Base-by-base conservation (phyloP, 2,329 filamentous ascomycete genomes). In the Dactylellina cionopaga region DNA sequence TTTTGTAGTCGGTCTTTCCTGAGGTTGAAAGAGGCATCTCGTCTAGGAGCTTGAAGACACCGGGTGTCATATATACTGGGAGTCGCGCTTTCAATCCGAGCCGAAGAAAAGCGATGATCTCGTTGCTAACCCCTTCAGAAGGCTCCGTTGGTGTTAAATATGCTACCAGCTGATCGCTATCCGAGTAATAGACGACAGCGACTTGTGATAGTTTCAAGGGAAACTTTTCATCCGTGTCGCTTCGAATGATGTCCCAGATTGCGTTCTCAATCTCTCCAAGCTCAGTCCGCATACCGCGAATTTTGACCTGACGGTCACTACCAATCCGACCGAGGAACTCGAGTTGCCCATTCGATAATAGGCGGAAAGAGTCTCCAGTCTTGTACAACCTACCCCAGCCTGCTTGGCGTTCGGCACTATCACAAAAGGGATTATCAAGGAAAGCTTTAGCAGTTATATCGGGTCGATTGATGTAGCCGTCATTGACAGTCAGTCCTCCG, bases 251-350 rank as follows among this genome's bases (percentile, higher is more conserved):
- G 13, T 52, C 49, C 47, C 47, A 55, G 11, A 70, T 70, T 13
- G 49, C 43, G 13, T 51, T 62, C 51, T 62, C 81, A n/a, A 85
- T 79, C 5, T 86, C 85, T 2, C 78, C 75, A 0, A 86, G 76
- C 11, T 86, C 84, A 22, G 85, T 80, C 0, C 83, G 80, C 1
- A 82, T 55, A 0, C 83, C 83, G 1, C 79, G 77, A 1, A 85
- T 76, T 74, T 85, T 85, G 71, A 85, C 76, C 43, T 83, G 80
- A 0, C 80, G 81, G 55, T 84, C 82, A 2, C 81, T 82, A 0
- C 68, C 76, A 0, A 82, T 80, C 0, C 83, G 80, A 0, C 82
- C 81, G 4, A 79, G 59, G 27, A 81, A 76, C 0, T 79, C 55
- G 0, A 84, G 74, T 0, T 75, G 69, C 0, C 82, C 82, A 27